These are phyloP conservation scores for Jaenimonas drosophilae DNA, from an alignment of 208 protist genomes.

Conservation along the genomic window DNA sequence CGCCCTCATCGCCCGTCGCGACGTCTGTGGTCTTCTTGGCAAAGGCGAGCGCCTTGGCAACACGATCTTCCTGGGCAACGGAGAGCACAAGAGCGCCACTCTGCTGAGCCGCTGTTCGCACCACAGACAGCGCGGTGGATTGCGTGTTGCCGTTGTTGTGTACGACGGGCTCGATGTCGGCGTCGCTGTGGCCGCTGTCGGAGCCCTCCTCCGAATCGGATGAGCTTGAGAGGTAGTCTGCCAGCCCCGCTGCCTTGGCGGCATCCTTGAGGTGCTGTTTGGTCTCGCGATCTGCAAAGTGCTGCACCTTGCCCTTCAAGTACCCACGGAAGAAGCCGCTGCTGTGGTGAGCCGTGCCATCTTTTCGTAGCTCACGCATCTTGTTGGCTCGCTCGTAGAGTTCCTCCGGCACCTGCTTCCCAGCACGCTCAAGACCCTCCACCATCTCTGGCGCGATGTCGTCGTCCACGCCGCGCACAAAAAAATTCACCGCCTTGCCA, in stretches of 20 bases:
- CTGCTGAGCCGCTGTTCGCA: not conserved
- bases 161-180: constrained; percentile 16
- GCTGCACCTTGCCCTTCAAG: constrained; percentile 39
- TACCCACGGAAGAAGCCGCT: constrained; percentile 72
- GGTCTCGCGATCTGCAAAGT: constrained; percentile 47
- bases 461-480: constrained; percentile 68
- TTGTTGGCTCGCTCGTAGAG: constrained; percentile 58
- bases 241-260: constrained; percentile 59
- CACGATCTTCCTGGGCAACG: constrained; percentile 23
- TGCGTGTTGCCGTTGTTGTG: not conserved
- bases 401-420: constrained; percentile 71
- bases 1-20: constrained; percentile 8
- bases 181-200: constrained; percentile 15
- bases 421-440: constrained; percentile 60
- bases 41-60: constrained; percentile 58
- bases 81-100: not conserved
- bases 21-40: constrained; percentile 68
- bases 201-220: constrained; percentile 15
- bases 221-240: constrained; percentile 54
- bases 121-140: not conserved
- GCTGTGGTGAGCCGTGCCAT: constrained; percentile 47
- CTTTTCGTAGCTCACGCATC: constrained; percentile 63
- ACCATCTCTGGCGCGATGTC: constrained; percentile 76
- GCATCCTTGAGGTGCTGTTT: constrained; percentile 50
- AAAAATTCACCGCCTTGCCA: constrained; percentile 82